These are phyloP conservation scores for Harrya chromipes DNA, from an alignment of 768 basidiomycete genomes.

Conservation along the genomic window DNA sequence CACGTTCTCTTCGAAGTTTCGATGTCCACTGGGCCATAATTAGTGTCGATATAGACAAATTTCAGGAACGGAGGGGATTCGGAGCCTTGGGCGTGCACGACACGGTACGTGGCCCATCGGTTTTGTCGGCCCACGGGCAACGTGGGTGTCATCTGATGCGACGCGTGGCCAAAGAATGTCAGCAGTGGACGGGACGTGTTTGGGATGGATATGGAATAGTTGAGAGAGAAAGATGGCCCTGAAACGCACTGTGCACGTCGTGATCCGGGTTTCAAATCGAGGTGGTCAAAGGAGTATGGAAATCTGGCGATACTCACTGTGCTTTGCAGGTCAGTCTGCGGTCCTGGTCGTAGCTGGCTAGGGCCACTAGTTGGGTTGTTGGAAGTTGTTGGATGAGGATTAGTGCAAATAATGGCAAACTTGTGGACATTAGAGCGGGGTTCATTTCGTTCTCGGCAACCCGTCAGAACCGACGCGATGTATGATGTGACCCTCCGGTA, in stretches of 20 bases:
- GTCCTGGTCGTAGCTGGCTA: no score
- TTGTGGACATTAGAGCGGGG: no score
- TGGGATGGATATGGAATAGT: neutral
- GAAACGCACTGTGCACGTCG: constrained; percentile 4
- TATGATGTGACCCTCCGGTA: constrained; percentile 1
- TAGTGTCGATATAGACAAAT: no score
- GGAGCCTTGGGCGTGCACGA: neutral
- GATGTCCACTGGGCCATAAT: neutral
- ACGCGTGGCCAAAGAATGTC: neutral
- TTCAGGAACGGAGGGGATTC: constrained; percentile 5
- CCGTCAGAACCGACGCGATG: neutral
- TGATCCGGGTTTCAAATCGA: constrained; percentile 8
- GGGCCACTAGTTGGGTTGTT: no score
- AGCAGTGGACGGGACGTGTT: neutral
- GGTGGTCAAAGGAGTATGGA: no score
- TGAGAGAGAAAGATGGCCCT: constrained; percentile 2
- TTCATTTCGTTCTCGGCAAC: neutral
- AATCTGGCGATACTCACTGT: no score
- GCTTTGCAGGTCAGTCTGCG: neutral
- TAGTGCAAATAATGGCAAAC: no score
- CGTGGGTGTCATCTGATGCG: constrained; percentile 7
- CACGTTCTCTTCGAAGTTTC: neutral
- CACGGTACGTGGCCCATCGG: no score
- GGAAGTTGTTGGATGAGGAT: no score
- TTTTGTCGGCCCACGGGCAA: no score